Percentiles rank a stretch among this genome's conserved stretches.
phyloP scores from a whole-genome alignment of 1,284 basidiomycete genomes.

The Naganishia liquefaciens region DNA sequence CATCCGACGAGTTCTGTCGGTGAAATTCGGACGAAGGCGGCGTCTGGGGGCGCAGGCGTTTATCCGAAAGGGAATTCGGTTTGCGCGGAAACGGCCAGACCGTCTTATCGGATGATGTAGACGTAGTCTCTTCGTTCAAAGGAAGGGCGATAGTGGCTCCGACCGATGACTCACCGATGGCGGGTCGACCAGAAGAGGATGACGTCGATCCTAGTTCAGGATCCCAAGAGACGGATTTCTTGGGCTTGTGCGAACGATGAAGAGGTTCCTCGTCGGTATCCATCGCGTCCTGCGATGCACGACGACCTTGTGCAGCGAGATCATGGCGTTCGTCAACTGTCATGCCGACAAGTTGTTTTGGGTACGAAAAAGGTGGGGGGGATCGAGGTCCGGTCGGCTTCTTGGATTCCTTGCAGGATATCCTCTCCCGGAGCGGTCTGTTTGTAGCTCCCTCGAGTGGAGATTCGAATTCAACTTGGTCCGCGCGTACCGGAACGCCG shows the following conservation, averaged over 20 bases:
- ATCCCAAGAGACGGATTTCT: constrained; percentile 20
- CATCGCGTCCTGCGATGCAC: not conserved
- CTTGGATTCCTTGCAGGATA: constrained; percentile 6
- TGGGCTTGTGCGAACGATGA: not conserved
- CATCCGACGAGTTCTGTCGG: not conserved
- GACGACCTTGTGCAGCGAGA: constrained; percentile 9
- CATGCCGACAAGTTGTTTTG: constrained; percentile 11
- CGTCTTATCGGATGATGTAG: constrained; percentile 8
- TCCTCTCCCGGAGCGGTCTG: not conserved
- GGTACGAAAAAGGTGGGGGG: not conserved
- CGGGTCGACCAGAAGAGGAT: not conserved
- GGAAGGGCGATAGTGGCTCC: not conserved
- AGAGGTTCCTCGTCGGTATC: not conserved
- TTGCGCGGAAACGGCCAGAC: constrained; percentile 16
- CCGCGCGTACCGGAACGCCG: constrained; percentile 8
- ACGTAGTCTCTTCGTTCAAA: not conserved
- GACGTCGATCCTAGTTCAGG: constrained; percentile 18
- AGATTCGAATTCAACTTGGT: constrained; percentile 2
- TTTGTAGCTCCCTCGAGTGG: not conserved
- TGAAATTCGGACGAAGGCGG: not conserved
- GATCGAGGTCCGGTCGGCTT: not conserved
- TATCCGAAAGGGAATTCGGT: constrained; percentile 4
- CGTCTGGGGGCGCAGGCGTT: not conserved
- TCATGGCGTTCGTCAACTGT: constrained; percentile 1
- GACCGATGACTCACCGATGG: not conserved